Conservation (phyloP, 2,329 filamentous ascomycete species). For the Paecilomyces dactylethromorphus region DNA sequence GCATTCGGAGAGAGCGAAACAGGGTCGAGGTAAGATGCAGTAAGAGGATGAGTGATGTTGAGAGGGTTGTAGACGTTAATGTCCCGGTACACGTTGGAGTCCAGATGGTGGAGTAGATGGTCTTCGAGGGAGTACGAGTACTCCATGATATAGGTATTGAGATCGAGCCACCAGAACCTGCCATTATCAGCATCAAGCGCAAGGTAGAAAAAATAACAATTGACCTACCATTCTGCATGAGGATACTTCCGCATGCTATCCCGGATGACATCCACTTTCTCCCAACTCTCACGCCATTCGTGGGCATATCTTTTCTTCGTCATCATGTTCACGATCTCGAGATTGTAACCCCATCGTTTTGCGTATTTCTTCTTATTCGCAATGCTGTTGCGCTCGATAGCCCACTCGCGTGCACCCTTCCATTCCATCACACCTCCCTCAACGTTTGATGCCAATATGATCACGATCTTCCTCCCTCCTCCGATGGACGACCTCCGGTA, state of each 20-base stretch:
- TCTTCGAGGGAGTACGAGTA: slow-evolving; percentile 80
- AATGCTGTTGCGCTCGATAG: slow-evolving; percentile 92
- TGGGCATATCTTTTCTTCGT: slow-evolving; percentile 98
- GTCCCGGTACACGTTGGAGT: slow-evolving; percentile 75
- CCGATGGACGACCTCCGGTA: slow-evolving; percentile 73
- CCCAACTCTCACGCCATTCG: slow-evolving; percentile 99
- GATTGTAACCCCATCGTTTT: slow-evolving; percentile 81
- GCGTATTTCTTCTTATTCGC: slow-evolving; percentile 91
- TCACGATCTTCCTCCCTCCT: slow-evolving; percentile 83
- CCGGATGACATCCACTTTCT: slow-evolving; percentile 92
- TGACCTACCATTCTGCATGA: slow-evolving; percentile 81
- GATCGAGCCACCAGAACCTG: slow-evolving; percentile 99
- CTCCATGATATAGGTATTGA: slow-evolving; percentile 98
- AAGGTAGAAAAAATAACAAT: background rate
- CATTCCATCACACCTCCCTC: slow-evolving; percentile 98
- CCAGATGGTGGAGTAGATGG: slow-evolving; percentile 80
- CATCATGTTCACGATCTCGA: slow-evolving; percentile 97
- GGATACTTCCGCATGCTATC: slow-evolving; percentile 89
- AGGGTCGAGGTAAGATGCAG: slow-evolving; percentile 67
- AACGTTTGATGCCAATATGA: slow-evolving; percentile 87
- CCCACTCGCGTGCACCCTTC: slow-evolving; percentile 97
- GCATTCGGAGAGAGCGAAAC: slow-evolving; percentile 65
- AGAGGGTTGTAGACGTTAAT: slow-evolving; percentile 95
- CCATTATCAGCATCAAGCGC: slow-evolving; percentile 6
- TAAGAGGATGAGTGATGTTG: slow-evolving; percentile 81